phyloP scores from a whole-genome alignment of 1,139 yeast species.

The Suhomyces chickasaworum region DNA sequence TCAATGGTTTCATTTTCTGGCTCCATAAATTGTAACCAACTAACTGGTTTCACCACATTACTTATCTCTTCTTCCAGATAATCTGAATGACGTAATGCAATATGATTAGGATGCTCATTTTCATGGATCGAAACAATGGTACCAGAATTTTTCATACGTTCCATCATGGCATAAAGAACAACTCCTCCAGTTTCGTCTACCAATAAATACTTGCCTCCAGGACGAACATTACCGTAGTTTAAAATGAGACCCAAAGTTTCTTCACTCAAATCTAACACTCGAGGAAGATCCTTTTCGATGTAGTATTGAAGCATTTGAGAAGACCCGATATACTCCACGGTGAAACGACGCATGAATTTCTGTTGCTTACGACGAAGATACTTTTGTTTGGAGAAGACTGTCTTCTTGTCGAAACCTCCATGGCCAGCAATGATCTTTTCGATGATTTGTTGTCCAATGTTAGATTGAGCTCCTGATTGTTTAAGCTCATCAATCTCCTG shows the following conservation, averaged over 20 bases:
- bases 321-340: conserved; percentile 76
- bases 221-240: conserved; percentile 76
- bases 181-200: conserved; percentile 93
- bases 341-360: conserved; percentile 83
- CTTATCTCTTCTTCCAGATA: conserved; percentile 55
- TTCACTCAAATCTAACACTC: conserved; percentile 79
- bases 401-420: conserved; percentile 84
- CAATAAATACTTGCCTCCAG: conserved; percentile 86
- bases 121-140: conserved; percentile 79
- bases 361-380: conserved; percentile 89
- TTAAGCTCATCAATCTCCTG: conserved; percentile 83
- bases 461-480: conserved; percentile 59
- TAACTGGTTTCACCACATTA: conserved; percentile 65
- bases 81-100: conserved; percentile 67
- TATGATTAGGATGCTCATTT: conserved; percentile 86
- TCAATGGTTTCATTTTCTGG: conserved; percentile 65
- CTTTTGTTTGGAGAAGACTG: conserved; percentile 87
- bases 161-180: conserved; percentile 78
- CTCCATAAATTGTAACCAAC: conserved; percentile 77
- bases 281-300: conserved; percentile 68
- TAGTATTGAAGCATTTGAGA: conserved; percentile 75
- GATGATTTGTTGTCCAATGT: conserved; percentile 78
- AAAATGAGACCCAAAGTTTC: conserved; percentile 79
- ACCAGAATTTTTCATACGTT: conserved; percentile 86
- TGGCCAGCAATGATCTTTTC: conserved; percentile 82